Evolutionary conservation across 306 rosid genomes (phyloP), one percentile per base, ranked within the genome.

Genomic region (Sechiopsis laciniata): DNA sequence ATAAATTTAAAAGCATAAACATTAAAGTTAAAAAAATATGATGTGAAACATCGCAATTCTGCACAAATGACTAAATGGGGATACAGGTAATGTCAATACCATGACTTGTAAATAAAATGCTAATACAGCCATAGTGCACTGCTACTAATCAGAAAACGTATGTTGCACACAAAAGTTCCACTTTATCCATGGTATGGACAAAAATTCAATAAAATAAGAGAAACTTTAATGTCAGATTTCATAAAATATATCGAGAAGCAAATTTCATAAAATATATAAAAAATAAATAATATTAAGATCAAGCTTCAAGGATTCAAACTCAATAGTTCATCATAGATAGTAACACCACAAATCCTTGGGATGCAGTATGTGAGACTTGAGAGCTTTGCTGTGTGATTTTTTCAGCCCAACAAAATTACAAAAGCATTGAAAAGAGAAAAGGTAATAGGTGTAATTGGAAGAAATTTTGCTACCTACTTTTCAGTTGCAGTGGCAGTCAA

Each of bases 401-500:
- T 63, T 32, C 21, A 63, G 53, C 19, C n/a, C 71, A 66, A 26
- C 29, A 16, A 66, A 45, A 66, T 21, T 40, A 42, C 72, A 65
- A 42, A 45, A 19, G 72, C 16, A 0, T 17, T 45, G 72, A 45
- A 66, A 66, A 56, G 42, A 32, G 21, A 8, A 56, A 42, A 59
- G 46, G 60, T 48, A 70, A 70, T 17, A 68, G n/a, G 10, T 48
- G 51, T 58, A 37, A 71, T 16, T 75, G 64, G 55, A 73, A 59
- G 77, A 78, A 69, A 53, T 73, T 64, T 78, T 77, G 75, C 62
- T 51, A 77, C 82, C 75, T 82, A 92, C 97, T 83, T 92, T 80
- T 88, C 87, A 32, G 96, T 88, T 74, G 97, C 97, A 77, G 97
- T 92, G 16, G 97, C 97, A 58, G 97, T 92, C 66, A 92, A 80